Percentiles rank a stretch among this genome's conserved stretches.
Evolutionary conservation across 768 basidiomycete species (phyloP).

Genomic region (Lactifluus hygrophoroides): DNA sequence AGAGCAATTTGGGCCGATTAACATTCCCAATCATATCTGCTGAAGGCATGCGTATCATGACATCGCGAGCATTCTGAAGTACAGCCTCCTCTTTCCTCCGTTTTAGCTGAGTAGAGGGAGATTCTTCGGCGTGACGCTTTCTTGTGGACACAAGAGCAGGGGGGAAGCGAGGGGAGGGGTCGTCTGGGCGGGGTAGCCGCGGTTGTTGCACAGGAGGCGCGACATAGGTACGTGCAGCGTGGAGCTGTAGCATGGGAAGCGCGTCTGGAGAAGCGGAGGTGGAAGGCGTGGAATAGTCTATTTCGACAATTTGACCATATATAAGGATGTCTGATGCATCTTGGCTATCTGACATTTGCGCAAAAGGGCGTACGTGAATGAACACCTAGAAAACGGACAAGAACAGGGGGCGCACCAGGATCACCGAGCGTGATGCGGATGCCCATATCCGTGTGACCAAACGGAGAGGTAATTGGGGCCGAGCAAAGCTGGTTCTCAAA

Average conservation of each 20-base stretch:
- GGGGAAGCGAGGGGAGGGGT: conserved; percentile 68
- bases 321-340: conserved; percentile 62
- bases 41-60: conserved; percentile 33
- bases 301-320: conserved; percentile 32
- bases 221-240: conserved; percentile 50
- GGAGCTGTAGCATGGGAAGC: conserved; percentile 33
- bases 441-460: conserved; percentile 42
- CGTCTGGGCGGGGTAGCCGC: conserved; percentile 59
- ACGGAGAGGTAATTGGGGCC: conserved; percentile 27
- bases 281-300: conserved; percentile 15
- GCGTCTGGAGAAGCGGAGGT: conserved; percentile 22
- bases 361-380: neutral
- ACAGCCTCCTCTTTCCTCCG: conserved; percentile 26
- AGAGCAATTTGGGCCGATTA: conserved; percentile 19
- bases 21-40: conserved; percentile 15
- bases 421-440: conserved; percentile 66
- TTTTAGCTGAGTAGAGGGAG: conserved; percentile 19
- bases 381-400: neutral
- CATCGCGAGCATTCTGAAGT: conserved; percentile 30
- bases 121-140: conserved; percentile 22
- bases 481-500: conserved; percentile 67
- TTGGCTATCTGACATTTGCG: conserved; percentile 42
- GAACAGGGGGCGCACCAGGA: conserved; percentile 37
- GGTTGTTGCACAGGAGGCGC: conserved; percentile 30
- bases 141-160: conserved; percentile 28